These are phyloP conservation scores for Chlamydomonas sp. DNA, from an alignment of 139 green algal genomes.

Conservation along the genomic window DNA sequence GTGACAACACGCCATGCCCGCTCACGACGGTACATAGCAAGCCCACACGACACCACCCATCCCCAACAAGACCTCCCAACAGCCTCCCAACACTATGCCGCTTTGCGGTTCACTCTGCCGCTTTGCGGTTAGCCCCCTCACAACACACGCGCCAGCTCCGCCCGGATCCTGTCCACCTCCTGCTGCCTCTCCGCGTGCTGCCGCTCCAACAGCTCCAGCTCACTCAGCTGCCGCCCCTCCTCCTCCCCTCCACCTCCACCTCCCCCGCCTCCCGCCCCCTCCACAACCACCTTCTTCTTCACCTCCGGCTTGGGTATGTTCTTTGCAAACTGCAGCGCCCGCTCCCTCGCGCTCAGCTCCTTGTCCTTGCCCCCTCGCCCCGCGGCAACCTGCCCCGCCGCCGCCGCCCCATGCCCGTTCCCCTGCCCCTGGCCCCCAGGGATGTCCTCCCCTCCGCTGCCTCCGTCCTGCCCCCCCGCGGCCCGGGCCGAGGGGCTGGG, in stretches of 20 bases:
- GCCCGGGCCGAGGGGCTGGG: too few relatives aligned
- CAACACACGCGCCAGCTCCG: slow-evolving; percentile 56
- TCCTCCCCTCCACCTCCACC: neutral
- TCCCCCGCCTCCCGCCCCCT: neutral
- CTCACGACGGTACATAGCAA: too few relatives aligned
- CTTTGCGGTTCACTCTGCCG: too few relatives aligned
- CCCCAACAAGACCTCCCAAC: too few relatives aligned
- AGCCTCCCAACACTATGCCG: too few relatives aligned
- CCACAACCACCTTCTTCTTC: slow-evolving; percentile 15
- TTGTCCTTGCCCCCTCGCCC: neutral
- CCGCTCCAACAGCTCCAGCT: slow-evolving; percentile 61
- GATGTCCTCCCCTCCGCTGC: neutral
- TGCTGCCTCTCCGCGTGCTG: slow-evolving; percentile 60
- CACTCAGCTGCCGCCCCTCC: neutral
- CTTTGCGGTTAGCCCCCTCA: too few relatives aligned
- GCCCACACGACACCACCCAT: too few relatives aligned
- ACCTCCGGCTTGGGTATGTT: slow-evolving; percentile 55
- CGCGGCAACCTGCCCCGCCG: neutral
- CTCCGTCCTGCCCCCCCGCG: too few relatives aligned
- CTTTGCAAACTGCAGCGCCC: slow-evolving; percentile 57
- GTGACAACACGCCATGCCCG: too few relatives aligned
- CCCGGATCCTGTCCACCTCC: slow-evolving; percentile 65
- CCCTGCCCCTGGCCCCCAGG: neutral
- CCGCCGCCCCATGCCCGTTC: neutral
- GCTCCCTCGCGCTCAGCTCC: slow-evolving; percentile 47